phyloP scores from a whole-genome alignment of 176 grass and related monocot species.

The Juncus effusus region DNA sequence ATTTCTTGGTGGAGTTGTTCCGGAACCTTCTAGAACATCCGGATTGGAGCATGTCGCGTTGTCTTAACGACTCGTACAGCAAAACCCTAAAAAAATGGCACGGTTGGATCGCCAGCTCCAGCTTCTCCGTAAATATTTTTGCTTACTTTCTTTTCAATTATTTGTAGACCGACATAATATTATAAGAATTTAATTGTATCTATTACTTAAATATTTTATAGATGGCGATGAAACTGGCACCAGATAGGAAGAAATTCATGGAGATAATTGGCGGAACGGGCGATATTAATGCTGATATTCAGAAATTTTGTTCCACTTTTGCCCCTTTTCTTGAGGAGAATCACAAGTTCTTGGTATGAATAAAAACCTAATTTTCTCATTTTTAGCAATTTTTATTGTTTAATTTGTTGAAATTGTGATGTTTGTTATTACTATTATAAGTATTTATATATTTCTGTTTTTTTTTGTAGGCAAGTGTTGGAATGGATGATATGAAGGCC shows the following conservation, averaged over 20 bases:
- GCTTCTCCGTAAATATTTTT: constrained; percentile 56
- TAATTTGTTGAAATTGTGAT: neutral
- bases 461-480: constrained; percentile 49
- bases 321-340: constrained; percentile 56
- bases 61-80: constrained; percentile 59
- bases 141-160: constrained; percentile 1
- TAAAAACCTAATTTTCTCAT: neutral
- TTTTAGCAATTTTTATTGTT: neutral
- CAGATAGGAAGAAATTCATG: constrained; percentile 89
- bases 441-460: neutral
- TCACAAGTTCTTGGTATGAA: constrained; percentile 77
- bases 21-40: constrained; percentile 58
- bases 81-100: constrained; percentile 90
- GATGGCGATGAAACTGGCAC: constrained; percentile 72
- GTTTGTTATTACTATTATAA: neutral
- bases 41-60: constrained; percentile 65
- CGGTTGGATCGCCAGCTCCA: constrained; percentile 72
- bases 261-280: constrained; percentile 65
- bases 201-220: constrained; percentile 17
- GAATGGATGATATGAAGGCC: constrained; percentile 70
- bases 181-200: neutral
- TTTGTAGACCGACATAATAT: constrained; percentile 13
- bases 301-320: constrained; percentile 60
- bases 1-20: constrained; percentile 74
- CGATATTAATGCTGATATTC: constrained; percentile 53